Base-by-base conservation (phyloP, 495 filamentous ascomycete species). In the Penicillium lividum region DNA sequence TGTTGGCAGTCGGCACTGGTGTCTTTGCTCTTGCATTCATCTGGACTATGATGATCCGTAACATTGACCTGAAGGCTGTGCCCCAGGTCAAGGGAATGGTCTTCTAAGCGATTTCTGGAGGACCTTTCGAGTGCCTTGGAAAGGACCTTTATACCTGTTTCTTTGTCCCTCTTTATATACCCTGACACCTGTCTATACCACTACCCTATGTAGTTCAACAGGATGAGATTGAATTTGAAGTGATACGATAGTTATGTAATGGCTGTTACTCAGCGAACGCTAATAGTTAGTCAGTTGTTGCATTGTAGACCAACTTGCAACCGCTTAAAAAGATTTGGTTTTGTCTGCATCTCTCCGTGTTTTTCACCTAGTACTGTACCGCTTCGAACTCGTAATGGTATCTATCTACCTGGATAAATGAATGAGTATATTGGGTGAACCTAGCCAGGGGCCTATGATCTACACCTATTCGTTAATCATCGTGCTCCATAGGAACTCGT, bases 31-130 rank as follows among this genome's bases (percentile, higher is more conserved):
- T 83, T 13, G 73, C 67, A 7, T 38, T 84, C 25, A 65, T 74
- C 15, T 68, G 62, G 51, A 73, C 79, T 4, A 27, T 69, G 10
- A 56, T 80, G 44, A 84, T 80, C 78, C 71, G 76, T 36, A 77
- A 86, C 62, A 78, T 84, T 57, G 77, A 79, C 54, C 69, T 86
- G 29, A 82, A 78, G 60, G 64, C 78, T 38, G 68, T 77, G 51
- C 81, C 80, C 71, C 68, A 71, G 65, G 61, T 63, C 16, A 55
- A 49, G 42, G 61, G 56, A 53, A 40, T 40, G 29, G 48, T 59
- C 8, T 56, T 56, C 28, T 63, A 58, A 55, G 28, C 28, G 3
- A 5, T 31, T 49, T 16, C 7, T 49, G 38, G 47, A 50, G 22
- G 22, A 47, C 40, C 5, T n/a, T 51, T 47, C 45, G 22, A 13